phyloP scores from a whole-genome alignment of 73 alveolate species.

The Tetrahymena thermophila region DNA sequence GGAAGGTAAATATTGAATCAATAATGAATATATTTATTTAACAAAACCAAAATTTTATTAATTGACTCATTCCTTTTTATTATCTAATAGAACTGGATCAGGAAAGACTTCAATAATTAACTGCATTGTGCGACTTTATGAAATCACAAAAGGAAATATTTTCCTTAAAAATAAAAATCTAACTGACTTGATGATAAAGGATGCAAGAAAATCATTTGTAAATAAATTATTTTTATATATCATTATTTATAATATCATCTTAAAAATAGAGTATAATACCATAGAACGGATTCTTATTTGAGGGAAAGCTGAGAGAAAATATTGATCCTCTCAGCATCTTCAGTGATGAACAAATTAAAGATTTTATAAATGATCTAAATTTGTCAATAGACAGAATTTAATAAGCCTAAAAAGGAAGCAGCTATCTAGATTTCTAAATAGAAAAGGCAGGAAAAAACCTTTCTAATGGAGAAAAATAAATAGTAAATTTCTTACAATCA shows the following conservation, averaged over 20 bases:
- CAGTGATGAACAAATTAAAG: not conserved
- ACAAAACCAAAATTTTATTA: no score
- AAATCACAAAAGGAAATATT: not conserved
- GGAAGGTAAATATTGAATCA: not conserved
- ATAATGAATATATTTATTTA: not conserved
- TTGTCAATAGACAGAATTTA: not conserved
- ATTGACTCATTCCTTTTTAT: not conserved
- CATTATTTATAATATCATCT: not conserved
- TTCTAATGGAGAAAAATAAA: conserved; percentile 28
- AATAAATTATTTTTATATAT: not conserved
- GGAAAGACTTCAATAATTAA: conserved; percentile 31
- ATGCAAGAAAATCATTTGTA: not conserved
- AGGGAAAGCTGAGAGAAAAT: conserved; percentile 22
- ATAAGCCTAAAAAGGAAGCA: not conserved
- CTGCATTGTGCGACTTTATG: not conserved
- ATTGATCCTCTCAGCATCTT: not conserved
- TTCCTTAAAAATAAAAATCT: not conserved
- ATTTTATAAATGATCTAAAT: not conserved
- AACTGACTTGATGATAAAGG: not conserved
- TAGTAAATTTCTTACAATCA: not conserved
- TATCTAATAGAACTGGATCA: conserved; percentile 13
- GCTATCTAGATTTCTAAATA: not conserved
- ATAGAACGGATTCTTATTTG: conserved; percentile 16
- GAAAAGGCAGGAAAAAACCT: conserved; percentile 16
- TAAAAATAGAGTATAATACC: conserved; percentile 6